Percentiles rank a stretch among this genome's conserved stretches.
These are phyloP conservation scores for Blumeria hordei DNA, from an alignment of 2,329 filamentous ascomycete genomes.

Conservation along the genomic window DNA sequence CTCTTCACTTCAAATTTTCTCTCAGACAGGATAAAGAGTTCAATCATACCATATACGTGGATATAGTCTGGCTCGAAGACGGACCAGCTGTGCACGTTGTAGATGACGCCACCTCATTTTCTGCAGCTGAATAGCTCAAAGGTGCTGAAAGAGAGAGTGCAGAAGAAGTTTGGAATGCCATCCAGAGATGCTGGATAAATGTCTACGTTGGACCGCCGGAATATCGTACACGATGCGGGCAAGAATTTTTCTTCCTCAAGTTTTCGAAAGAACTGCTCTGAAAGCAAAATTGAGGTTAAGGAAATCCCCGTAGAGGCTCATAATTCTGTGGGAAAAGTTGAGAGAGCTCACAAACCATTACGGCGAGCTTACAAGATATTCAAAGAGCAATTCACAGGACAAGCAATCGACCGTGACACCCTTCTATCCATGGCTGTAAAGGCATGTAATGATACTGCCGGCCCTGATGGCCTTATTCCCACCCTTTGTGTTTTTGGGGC, in stretches of 20 bases:
- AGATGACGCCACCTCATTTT: background rate
- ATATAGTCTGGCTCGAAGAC: constrained; percentile 2
- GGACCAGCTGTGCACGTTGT: constrained; percentile 1
- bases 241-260: constrained; percentile 3
- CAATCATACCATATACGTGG: constrained; percentile 1
- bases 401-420: background rate
- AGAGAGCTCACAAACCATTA: background rate
- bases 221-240: constrained; percentile 1
- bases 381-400: background rate
- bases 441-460: background rate
- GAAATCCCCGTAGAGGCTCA: constrained; percentile 1
- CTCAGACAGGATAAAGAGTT: background rate
- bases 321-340: constrained; percentile 2
- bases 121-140: background rate
- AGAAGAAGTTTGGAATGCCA: background rate
- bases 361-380: background rate
- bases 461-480: background rate
- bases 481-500: constrained; percentile 1
- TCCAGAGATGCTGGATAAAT: constrained; percentile 2
- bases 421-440: background rate
- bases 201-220: constrained; percentile 2
- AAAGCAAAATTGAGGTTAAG: background rate
- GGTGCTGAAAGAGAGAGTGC: background rate
- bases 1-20: background rate
- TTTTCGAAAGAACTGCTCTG: background rate